Evolutionary conservation across 2,329 filamentous ascomycete species (phyloP), one percentile per base, ranked within the genome.

Genomic region (Fusarium pilosicola): DNA sequence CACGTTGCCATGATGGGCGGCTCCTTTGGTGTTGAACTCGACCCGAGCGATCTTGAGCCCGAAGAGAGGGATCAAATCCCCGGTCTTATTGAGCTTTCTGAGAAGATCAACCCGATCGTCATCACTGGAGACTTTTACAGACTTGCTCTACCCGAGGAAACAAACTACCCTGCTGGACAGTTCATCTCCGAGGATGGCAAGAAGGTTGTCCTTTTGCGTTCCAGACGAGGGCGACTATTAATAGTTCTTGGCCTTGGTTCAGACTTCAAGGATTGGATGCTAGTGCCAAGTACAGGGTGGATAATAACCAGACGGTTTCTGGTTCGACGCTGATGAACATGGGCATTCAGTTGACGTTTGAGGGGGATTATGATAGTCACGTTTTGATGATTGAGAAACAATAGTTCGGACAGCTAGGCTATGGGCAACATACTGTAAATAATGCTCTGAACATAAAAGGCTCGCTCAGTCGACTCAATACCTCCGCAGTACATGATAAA

Each of bases 1-100:
- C 90, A 92, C 60, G 90, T 92, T 2, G 90, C 90, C 10, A 89
- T 91, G 83, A 92, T 92, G 90, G 90, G 90, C 52, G 90, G 90
- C 5, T 90, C 88, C 0, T 92, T 92, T 72, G 90, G 90, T 0
- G 85, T 92, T n/a, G 90, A 92, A 77, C 85, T 92, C 15, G 85
- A 91, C 76, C 90, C 90, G 0, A 81, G 80, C 1, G 83, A 86
- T 22, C 84, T 91, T 15, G 79, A 80, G 0, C 82, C 82, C 0
- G 86, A 86, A 15, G 90, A 92, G 28, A 83, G 81, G 36, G 84
- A 82, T 0, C 82, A 84, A 26, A 83, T 92, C 1, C 90, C 90
- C 0, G 83, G 76, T 0, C 82, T 92, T 3, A 86, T 92, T 63
- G 81, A 79, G 1, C 81, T 88, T 6, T 86, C 89, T 3, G 86